Base-by-base conservation (phyloP, 176 grass and related monocot species). In the Cenchrus fungigraminus region DNA sequence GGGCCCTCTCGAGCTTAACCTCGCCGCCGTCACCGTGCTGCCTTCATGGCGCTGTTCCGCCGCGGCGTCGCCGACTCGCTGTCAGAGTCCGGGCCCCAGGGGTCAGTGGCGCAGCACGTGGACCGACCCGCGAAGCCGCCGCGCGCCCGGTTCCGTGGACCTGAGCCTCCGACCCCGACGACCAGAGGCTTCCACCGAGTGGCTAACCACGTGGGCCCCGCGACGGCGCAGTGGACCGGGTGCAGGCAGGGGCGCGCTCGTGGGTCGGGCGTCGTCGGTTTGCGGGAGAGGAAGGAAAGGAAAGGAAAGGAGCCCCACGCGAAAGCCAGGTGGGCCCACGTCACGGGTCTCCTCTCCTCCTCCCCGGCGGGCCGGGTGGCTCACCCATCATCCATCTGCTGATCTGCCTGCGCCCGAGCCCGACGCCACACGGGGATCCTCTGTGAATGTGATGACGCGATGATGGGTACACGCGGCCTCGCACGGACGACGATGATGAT, bases 201-300 rank as follows among this genome's bases (percentile, higher is more conserved):
- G 1, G 53, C 16, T 5, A 15, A 12, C 37, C 45, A 46, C 45
- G 8, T 9, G 45, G 14, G 0, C 61, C 77, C 77, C 60, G 1
- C 7, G 61, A 31, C 13, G 80, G 52, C 6, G 32, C 65, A 81
- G 45, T 8, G 12, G 34, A 64, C 76, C n/a, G 9, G 57, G 76
- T 31, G 42, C 59, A 65, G 10, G 31, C 31, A 32, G 31, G 59
- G n/a, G 19, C 13, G n/a, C 7, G n/a, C 12, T 70, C 37, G 51
- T 40, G 37, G 37, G 37, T 40, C 37, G 32, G 55, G 80, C 51
- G 22, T 20, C 82, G 74, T 70, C 74, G 74, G 73, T 70, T 85
- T 85, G 52, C 20, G 20, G 32, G 61, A 79, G 40, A 4, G 71
- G 12, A 8, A 6, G 20, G 58, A 20, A 60, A 25, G 20, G 20